Evolutionary conservation across 2,329 filamentous ascomycete genomes (phyloP).

Genomic region (Periconia digitata): DNA sequence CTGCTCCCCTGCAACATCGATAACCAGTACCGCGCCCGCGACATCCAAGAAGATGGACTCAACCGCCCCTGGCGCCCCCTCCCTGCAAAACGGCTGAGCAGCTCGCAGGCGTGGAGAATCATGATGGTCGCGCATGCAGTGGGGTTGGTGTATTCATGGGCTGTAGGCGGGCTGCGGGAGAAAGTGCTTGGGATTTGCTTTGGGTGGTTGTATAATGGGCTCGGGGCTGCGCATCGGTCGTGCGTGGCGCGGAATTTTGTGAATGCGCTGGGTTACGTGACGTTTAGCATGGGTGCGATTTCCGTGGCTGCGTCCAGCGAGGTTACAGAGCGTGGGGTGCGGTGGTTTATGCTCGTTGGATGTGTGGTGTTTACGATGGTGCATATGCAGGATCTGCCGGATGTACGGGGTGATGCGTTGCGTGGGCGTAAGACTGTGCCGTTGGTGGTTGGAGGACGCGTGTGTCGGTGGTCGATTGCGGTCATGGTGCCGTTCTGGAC

Average conservation of each 20-base stretch:
- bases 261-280: conserved; percentile 26
- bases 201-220: conserved; percentile 27
- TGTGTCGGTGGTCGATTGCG: conserved; percentile 12
- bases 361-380: conserved; percentile 39
- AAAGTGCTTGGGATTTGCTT: conserved; percentile 1
- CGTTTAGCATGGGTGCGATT: conserved; percentile 26
- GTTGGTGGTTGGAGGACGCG: conserved; percentile 20
- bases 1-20: conserved; percentile 31
- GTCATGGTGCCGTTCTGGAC: conserved; percentile 13
- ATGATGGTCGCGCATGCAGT: conserved; percentile 8
- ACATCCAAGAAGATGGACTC: conserved; percentile 29
- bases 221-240: conserved; percentile 22
- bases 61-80: conserved; percentile 39
- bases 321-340: neutral
- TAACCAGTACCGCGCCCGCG: conserved; percentile 24
- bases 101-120: conserved; percentile 13
- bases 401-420: conserved; percentile 53
- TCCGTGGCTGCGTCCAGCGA: conserved; percentile 11
- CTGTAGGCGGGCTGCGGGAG: conserved; percentile 13
- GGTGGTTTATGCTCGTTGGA: conserved; percentile 33
- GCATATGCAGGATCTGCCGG: conserved; percentile 43
- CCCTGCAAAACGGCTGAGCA: conserved; percentile 19
- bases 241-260: conserved; percentile 26
- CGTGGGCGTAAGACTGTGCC: conserved; percentile 75
- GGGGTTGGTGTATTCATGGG: neutral